Evolutionary conservation across 2,329 filamentous ascomycete genomes (phyloP).

Genomic region (Colletotrichum aenigma): DNA sequence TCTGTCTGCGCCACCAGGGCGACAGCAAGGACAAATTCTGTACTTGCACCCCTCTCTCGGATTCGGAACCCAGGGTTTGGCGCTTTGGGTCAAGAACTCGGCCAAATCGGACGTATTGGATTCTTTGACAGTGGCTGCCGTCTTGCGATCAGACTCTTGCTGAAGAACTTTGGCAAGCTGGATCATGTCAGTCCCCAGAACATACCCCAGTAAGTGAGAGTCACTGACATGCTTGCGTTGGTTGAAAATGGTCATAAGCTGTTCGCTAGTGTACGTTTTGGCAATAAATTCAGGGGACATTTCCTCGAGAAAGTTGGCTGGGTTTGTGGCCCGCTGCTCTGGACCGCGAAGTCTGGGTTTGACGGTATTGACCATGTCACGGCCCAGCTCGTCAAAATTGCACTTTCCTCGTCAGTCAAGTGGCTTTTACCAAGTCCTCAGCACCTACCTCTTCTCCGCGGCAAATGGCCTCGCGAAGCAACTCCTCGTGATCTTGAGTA

Average conservation of each 20-base stretch:
- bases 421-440: slow-evolving; percentile 8
- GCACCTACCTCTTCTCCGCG: slow-evolving; percentile 31
- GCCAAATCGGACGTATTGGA: not conserved
- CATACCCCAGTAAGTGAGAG: not conserved
- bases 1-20: slow-evolving; percentile 46
- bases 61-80: slow-evolving; percentile 41
- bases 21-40: slow-evolving; percentile 55
- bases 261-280: slow-evolving; percentile 46
- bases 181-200: too few relatives aligned
- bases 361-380: slow-evolving; percentile 33
- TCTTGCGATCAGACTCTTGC: slow-evolving; percentile 4
- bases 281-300: slow-evolving; percentile 42
- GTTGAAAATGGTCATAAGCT: slow-evolving; percentile 50
- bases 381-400: slow-evolving; percentile 39
- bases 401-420: slow-evolving; percentile 26
- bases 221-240: slow-evolving; percentile 53
- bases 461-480: slow-evolving; percentile 34
- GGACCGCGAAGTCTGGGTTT: slow-evolving; percentile 41
- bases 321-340: slow-evolving; percentile 43
- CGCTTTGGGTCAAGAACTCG: not conserved
- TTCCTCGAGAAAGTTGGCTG: slow-evolving; percentile 49
- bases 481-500: slow-evolving; percentile 62
- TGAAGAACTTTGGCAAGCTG: slow-evolving; percentile 12
- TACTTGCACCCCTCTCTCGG: slow-evolving; percentile 50
- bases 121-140: not conserved